phyloP scores from a whole-genome alignment of 805 yeast genomes.

The Suhomyces pyralidae region DNA sequence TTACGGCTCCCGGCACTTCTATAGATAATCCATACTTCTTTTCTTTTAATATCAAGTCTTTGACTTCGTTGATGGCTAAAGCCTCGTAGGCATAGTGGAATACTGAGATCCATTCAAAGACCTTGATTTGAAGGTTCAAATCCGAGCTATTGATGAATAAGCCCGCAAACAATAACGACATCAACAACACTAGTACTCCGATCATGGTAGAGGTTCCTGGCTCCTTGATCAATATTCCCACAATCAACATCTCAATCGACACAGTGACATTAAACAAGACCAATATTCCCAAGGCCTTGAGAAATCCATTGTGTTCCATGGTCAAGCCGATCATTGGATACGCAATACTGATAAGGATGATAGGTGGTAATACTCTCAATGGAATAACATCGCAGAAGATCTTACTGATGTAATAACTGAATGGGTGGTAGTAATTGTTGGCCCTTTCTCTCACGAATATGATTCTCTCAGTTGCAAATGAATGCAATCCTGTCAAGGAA shows the following conservation, averaged over 20 bases:
- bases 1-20: conserved; percentile 97
- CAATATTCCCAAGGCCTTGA: conserved; percentile 64
- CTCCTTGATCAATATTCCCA: conserved; percentile 84
- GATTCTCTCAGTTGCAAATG: conserved; percentile 84
- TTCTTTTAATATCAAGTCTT: conserved; percentile 77
- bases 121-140: conserved; percentile 51
- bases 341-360: conserved; percentile 70
- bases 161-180: conserved; percentile 90
- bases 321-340: conserved; percentile 91
- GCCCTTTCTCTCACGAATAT: conserved; percentile 92
- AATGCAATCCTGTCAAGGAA: conserved; percentile 84
- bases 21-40: conserved; percentile 89
- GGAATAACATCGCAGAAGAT: conserved; percentile 92
- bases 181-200: conserved; percentile 78
- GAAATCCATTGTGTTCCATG: conserved; percentile 69
- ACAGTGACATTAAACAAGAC: conserved; percentile 84
- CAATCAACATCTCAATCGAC: conserved; percentile 76
- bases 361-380: conserved; percentile 87
- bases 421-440: conserved; percentile 87
- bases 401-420: conserved; percentile 81
- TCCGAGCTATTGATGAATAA: conserved; percentile 82
- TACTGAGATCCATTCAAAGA: conserved; percentile 80
- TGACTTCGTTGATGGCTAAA: conserved; percentile 86
- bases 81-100: conserved; percentile 98
- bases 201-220: conserved; percentile 89